Evolutionary conservation across 345 rosid genomes (phyloP).

Genomic region (Brassica cretica): DNA sequence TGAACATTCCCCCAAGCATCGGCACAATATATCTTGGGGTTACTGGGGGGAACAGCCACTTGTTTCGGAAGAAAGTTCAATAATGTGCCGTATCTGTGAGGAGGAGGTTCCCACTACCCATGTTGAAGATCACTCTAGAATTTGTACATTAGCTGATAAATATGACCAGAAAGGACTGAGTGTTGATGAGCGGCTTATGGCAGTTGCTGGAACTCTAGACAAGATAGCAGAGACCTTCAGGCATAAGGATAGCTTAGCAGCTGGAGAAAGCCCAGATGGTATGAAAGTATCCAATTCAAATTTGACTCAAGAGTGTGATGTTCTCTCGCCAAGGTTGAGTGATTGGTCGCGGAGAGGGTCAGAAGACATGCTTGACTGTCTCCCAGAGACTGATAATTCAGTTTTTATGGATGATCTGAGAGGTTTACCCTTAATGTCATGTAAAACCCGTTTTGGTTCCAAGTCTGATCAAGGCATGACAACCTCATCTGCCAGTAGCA

Average conservation of each 20-base stretch:
- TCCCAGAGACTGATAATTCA: constrained; percentile 83
- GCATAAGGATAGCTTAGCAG: constrained; percentile 72
- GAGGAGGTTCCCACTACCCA: constrained; percentile 89
- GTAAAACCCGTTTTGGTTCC: constrained; percentile 92
- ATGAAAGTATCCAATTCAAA: constrained; percentile 88
- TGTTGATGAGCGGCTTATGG: constrained; percentile 83
- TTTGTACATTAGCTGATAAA: constrained; percentile 94
- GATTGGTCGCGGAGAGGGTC: constrained; percentile 98
- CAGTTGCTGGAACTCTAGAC: constrained; percentile 89
- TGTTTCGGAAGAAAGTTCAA: constrained; percentile 73
- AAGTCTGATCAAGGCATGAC: constrained; percentile 99
- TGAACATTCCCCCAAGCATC: constrained; percentile 75
- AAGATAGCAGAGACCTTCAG: constrained; percentile 74
- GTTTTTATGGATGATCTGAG: constrained; percentile 85
- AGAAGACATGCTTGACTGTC: constrained; percentile 98
- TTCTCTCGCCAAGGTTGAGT: constrained; percentile 88
- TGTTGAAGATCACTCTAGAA: constrained; percentile 95
- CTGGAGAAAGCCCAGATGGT: constrained; percentile 81
- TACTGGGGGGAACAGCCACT: constrained; percentile 82
- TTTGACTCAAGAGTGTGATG: constrained; percentile 85
- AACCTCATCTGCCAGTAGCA: constrained; percentile 96
- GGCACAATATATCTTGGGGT: constrained; percentile 92
- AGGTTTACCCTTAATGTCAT: constrained; percentile 88
- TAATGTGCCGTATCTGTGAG: constrained; percentile 97
- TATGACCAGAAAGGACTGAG: constrained; percentile 83